Percentiles rank a stretch among this genome's conserved stretches.
These are phyloP conservation scores for Botrytis hyacinthi DNA, from an alignment of 2,329 filamentous ascomycete species.

Conservation along the genomic window DNA sequence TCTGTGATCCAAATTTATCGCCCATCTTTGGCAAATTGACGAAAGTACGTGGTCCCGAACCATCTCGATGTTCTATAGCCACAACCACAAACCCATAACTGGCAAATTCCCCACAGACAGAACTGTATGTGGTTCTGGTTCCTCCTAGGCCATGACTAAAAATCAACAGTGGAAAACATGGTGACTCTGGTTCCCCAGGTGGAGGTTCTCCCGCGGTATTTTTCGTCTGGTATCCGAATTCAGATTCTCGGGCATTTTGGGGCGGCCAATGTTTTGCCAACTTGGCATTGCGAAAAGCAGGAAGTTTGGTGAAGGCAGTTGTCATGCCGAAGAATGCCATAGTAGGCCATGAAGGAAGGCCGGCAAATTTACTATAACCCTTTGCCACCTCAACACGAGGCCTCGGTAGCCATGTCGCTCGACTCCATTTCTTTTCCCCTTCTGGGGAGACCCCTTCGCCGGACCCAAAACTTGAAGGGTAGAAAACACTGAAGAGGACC, in stretches of 20 bases:
- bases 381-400: conserved; percentile 55
- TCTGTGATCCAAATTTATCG: conserved; percentile 39
- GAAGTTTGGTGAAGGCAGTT: conserved; percentile 63
- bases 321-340: conserved; percentile 47
- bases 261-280: conserved; percentile 56
- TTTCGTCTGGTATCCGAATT: conserved; percentile 43
- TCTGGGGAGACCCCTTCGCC: conserved; percentile 41
- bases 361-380: conserved; percentile 62
- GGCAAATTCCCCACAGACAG: conserved; percentile 63
- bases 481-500: conserved; percentile 64
- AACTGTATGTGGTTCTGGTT: conserved; percentile 60
- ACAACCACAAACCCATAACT: conserved; percentile 65
- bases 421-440: conserved; percentile 46
- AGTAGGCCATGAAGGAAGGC: conserved; percentile 48
- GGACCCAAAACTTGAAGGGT: conserved; percentile 53
- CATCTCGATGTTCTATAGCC: conserved; percentile 64
- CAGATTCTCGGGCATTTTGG: conserved; percentile 40
- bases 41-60: conserved; percentile 59
- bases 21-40: conserved; percentile 53
- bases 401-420: conserved; percentile 61
- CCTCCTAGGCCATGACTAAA: conserved; percentile 67
- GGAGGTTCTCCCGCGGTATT: conserved; percentile 43
- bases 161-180: conserved; percentile 59
- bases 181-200: conserved; percentile 41
- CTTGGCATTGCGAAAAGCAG: conserved; percentile 60